Evolutionary conservation across 495 filamentous ascomycete genomes (phyloP).

Genomic region (Hyaloscypha bicolor): DNA sequence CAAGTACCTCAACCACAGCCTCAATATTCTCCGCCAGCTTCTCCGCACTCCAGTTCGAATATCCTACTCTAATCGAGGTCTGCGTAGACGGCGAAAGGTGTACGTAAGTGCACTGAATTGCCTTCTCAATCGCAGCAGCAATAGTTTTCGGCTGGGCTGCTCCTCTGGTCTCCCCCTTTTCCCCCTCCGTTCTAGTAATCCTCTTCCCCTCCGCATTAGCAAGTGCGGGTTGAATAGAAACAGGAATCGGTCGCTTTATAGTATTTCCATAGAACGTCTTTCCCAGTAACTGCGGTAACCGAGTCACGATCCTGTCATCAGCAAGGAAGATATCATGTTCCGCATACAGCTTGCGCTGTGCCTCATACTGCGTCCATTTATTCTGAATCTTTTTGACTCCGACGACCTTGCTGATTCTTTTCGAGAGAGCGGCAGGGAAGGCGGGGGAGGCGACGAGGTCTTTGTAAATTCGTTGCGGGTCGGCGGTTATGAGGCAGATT

Average conservation of each 20-base stretch:
- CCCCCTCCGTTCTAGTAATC: slow-evolving; percentile 54
- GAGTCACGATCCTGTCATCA: slow-evolving; percentile 79
- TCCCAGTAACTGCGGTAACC: slow-evolving; percentile 75
- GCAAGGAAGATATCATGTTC: slow-evolving; percentile 89
- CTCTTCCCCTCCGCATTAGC: slow-evolving; percentile 68
- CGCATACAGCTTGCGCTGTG: slow-evolving; percentile 74
- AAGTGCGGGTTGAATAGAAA: slow-evolving; percentile 67
- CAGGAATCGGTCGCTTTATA: slow-evolving; percentile 83
- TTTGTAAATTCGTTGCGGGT: slow-evolving; percentile 90
- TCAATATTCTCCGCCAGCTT: slow-evolving; percentile 79
- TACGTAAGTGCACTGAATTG: slow-evolving; percentile 71
- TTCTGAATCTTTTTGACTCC: slow-evolving; percentile 79
- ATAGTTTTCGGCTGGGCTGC: slow-evolving; percentile 54
- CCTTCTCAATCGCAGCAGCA: slow-evolving; percentile 70
- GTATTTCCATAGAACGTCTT: slow-evolving; percentile 82
- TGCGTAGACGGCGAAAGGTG: slow-evolving; percentile 67
- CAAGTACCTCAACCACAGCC: slow-evolving; percentile 66
- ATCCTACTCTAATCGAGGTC: slow-evolving; percentile 70
- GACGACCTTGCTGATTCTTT: slow-evolving; percentile 79
- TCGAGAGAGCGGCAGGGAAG: slow-evolving; percentile 72
- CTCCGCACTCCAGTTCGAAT: slow-evolving; percentile 70
- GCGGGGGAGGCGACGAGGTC: slow-evolving; percentile 74
- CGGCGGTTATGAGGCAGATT: slow-evolving; percentile 81
- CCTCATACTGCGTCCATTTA: slow-evolving; percentile 87
- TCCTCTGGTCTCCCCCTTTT: slow-evolving; percentile 37